Percentiles rank a stretch among this genome's conserved stretches.
These are phyloP conservation scores for Termitomyces sp. DNA, from an alignment of 768 basidiomycete species.

Conservation along the genomic window DNA sequence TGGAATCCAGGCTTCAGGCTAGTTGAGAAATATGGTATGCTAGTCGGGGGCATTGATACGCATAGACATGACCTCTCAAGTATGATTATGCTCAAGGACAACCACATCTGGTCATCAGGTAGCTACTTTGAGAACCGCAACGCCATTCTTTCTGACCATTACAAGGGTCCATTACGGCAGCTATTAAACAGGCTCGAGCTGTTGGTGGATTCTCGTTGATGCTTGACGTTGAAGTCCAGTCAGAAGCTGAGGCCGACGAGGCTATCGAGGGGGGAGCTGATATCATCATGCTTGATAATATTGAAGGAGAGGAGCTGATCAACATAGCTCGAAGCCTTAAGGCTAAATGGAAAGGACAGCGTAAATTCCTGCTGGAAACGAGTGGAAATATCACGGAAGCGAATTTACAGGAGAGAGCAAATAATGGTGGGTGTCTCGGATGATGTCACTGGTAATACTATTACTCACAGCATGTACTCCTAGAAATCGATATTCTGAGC, in stretches of 20 bases:
- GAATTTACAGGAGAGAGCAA: conserved; percentile 75
- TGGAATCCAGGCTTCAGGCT: conserved; percentile 70
- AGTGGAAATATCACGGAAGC: conserved; percentile 92
- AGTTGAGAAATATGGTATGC: conserved; percentile 98
- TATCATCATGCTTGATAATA: conserved; percentile 94
- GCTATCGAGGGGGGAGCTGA: conserved; percentile 97
- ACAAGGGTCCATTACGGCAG: conserved; percentile 83
- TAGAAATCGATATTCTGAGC: conserved; percentile 93
- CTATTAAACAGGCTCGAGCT: conserved; percentile 77
- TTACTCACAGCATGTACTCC: conserved; percentile 20
- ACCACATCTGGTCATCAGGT: conserved; percentile 98
- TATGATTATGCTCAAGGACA: conserved; percentile 99
- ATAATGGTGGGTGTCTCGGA: conserved; percentile 58
- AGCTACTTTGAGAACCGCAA: background rate
- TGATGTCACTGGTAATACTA: background rate
- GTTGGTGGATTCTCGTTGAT: conserved; percentile 90
- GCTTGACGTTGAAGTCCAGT: conserved; percentile 90
- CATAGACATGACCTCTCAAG: conserved; percentile 96
- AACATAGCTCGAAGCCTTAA: conserved; percentile 65
- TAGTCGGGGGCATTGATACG: conserved; percentile 93
- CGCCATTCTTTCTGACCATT: background rate
- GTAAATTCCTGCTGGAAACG: conserved; percentile 87
- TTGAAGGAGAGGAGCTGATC: conserved; percentile 70
- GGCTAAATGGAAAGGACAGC: conserved; percentile 72
- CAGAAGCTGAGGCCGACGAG: conserved; percentile 88